Base-by-base conservation (phyloP, 1,284 basidiomycete genomes). In the Paramarasmius palmivorus region DNA sequence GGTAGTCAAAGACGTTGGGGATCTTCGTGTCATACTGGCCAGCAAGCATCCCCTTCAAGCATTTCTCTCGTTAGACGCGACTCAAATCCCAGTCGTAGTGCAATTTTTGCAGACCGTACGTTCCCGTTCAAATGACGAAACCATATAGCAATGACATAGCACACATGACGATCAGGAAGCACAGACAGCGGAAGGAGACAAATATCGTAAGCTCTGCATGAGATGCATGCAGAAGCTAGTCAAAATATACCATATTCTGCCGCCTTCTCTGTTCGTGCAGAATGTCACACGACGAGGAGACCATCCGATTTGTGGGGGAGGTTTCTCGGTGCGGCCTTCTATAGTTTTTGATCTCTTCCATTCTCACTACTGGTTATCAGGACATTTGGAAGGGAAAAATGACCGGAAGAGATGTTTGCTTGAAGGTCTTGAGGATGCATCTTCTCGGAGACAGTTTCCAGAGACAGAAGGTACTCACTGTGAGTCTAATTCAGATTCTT, bases 281-380 rank as follows among this genome's bases (percentile, higher is more conserved):
- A 26, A 44, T 15, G 22, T 44, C 14, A 23, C 8, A 23, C 34
- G 19, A 49, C 17, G 36, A 36, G 32, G 47, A 15, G 14, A 19
- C 7, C 17, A 32, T 22, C 50, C 50, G 12, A 25, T 44, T 12
- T 9, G 19, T 22, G 35, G 54, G 67, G 64, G 69, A 66, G 66
- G 72, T 63, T 66, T 68, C 64, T 60, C 41, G 49, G 54, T 52
- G 56, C 52, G 53, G 56, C 59, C 60, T 17, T 35, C 26, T 14
- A 14, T 5, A 34, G 4, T 4, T 17, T 19, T 29, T n/a, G n/a
- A n/a, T 38, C 35, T 36, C 7, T 4, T 34, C 15, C 25, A 17
- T 8, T 10, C 26, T 32, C 14, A n/a, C n/a, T n/a, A n/a, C n/a
- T n/a, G n/a, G n/a, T 47, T 37, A 29, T 25, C 39, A 57, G 56